phyloP scores from a whole-genome alignment of 2,329 filamentous ascomycete genomes.

The Diplodia mutila region DNA sequence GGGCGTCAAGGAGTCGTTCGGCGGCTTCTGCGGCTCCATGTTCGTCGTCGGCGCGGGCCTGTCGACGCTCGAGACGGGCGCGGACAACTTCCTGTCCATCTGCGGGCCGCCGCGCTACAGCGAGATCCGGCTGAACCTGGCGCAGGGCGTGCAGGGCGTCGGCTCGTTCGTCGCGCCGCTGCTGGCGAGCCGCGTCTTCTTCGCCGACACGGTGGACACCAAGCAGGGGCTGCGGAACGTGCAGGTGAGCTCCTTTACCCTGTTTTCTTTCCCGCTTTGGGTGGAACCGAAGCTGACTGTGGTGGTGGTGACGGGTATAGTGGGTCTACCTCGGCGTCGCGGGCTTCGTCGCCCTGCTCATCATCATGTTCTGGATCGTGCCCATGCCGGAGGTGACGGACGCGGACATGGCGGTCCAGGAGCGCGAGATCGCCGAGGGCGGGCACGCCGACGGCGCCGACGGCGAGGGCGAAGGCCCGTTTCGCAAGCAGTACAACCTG shows the following conservation, averaged over 20 bases:
- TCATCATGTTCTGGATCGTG: slow-evolving; percentile 63
- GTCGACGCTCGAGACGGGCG: slow-evolving; percentile 62
- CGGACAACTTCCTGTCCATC: slow-evolving; percentile 65
- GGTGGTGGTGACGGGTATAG: neutral
- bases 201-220: slow-evolving; percentile 42
- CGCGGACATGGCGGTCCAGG: slow-evolving; percentile 56
- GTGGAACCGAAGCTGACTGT: neutral
- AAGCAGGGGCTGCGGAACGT: slow-evolving; percentile 53
- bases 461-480: slow-evolving; percentile 1
- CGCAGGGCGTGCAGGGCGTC: slow-evolving; percentile 65
- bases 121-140: slow-evolving; percentile 63
- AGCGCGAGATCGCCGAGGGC: slow-evolving; percentile 15
- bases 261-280: too few relatives aligned
- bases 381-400: slow-evolving; percentile 66
- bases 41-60: slow-evolving; percentile 65
- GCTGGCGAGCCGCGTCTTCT: slow-evolving; percentile 62
- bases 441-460: neutral
- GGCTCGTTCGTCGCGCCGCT: slow-evolving; percentile 64
- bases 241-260: neutral
- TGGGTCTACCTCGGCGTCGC: slow-evolving; percentile 68
- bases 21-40: slow-evolving; percentile 64
- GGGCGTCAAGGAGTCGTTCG: slow-evolving; percentile 66
- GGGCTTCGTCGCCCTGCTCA: slow-evolving; percentile 62
- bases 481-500: slow-evolving; percentile 31
- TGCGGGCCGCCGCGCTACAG: slow-evolving; percentile 65